phyloP scores from a whole-genome alignment of 768 basidiomycete genomes.

The Boletus pseudopeckii region DNA sequence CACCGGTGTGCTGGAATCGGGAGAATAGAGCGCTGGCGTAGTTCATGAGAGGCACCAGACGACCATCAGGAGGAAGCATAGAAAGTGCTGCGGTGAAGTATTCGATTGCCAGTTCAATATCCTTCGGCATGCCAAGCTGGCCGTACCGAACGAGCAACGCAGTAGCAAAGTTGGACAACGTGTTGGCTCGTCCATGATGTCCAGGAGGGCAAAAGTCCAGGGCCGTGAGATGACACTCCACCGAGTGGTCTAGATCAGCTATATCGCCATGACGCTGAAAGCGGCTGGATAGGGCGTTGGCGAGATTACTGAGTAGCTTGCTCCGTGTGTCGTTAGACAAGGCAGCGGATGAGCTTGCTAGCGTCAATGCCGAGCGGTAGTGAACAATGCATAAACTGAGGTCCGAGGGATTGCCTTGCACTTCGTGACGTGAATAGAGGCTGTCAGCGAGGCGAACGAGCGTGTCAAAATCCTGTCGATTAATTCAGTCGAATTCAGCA shows the following conservation, averaged over 20 bases:
- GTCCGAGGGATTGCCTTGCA: conserved; percentile 18
- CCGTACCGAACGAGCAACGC: conserved; percentile 28
- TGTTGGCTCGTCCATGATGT: conserved; percentile 23
- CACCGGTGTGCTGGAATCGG: conserved; percentile 23
- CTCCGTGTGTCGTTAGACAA: conserved; percentile 21
- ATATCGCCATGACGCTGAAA: conserved; percentile 26
- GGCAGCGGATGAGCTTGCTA: conserved; percentile 15
- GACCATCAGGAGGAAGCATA: conserved; percentile 16
- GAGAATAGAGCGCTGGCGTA: conserved; percentile 29
- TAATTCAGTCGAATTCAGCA: not conserved
- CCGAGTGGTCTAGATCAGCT: conserved; percentile 27
- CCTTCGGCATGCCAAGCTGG: conserved; percentile 17
- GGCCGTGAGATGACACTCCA: conserved; percentile 26
- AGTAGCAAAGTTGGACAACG: conserved; percentile 30
- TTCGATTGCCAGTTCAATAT: conserved; percentile 30
- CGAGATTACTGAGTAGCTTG: conserved; percentile 29
- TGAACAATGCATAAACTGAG: conserved; percentile 26
- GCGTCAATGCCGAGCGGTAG: conserved; percentile 26
- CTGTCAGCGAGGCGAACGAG: conserved; percentile 24
- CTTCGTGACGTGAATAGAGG: conserved; percentile 25
- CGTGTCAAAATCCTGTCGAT: conserved; percentile 19
- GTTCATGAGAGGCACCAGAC: conserved; percentile 25
- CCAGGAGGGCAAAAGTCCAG: conserved; percentile 26
- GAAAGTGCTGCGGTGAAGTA: conserved; percentile 22
- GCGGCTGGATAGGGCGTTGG: conserved; percentile 25